Base-by-base conservation (phyloP, 2,329 filamentous ascomycete species). In the Xylaria sp. region DNA sequence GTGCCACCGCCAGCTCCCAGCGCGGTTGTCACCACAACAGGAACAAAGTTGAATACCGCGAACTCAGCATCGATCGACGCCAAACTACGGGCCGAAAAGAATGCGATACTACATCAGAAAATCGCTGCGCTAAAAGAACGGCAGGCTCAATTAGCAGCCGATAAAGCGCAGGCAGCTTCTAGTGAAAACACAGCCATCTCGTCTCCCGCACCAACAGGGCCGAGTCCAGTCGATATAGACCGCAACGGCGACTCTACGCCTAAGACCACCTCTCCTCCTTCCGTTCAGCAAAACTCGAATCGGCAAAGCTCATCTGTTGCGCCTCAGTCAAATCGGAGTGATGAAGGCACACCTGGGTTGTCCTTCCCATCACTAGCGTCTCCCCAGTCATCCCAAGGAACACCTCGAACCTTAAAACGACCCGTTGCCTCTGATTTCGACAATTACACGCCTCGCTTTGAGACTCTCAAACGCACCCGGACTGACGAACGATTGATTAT, bases 351-450 rank as follows among this genome's bases (percentile, higher is more conserved):
- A 17, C 69, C 72, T 5, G 72, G 71, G 5, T 54, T 74, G 11
- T 70, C 63, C 17, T 57, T 73, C n/a, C 57, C 67, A 38, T 65
- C 67, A 8, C 25, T 56, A 3, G 35, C 49, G 11, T 42, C 57
- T 35, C 7, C 61, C 38, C 68, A 70, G 21, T 47, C 66, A 38
- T 12, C 65, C 52, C 65, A 69, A 45, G 51, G 52, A 71, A 57
- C 75, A 76, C 64, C 23, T n/a, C 72, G 74, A 37, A 68, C 23
- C 38, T 53, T 71, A 23, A 90, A 90, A 72, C 84, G 87, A 12
- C 86, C 86, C 35, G 84, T 91, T 42, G 89, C 91, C 12, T 84
- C 89, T 4, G 90, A 93, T 71, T 89, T 91, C 66, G 87, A 91
- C 63, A 84, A 86, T n/a, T 79, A 81, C 19, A 77, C 80, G 0